These are phyloP conservation scores for Stephania yunnanensis DNA, from an alignment of 164 flowering plant genomes.

Conservation along the genomic window DNA sequence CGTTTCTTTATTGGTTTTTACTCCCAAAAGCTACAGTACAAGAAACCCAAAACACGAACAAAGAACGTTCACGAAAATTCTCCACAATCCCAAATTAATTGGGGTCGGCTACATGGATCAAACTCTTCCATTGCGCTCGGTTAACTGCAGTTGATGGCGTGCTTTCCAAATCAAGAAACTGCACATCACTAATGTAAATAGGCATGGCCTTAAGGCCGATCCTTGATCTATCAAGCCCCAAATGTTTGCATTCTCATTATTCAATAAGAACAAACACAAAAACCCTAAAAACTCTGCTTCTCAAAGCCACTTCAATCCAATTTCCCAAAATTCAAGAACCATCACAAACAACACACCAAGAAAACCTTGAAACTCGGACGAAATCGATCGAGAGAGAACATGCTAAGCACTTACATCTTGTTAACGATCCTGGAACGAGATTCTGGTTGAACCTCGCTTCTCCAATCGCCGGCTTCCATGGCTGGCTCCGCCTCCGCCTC, in stretches of 20 bases:
- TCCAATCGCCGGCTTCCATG: constrained; percentile 37
- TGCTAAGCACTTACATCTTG: constrained; percentile 19
- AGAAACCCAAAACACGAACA: too few relatives aligned
- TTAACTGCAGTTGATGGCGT: too few relatives aligned
- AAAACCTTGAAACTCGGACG: not conserved
- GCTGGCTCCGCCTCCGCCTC: not conserved
- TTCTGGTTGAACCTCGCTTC: constrained; percentile 26
- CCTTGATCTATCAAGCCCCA: not conserved
- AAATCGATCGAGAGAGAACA: not conserved
- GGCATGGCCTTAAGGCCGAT: too few relatives aligned
- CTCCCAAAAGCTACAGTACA: too few relatives aligned
- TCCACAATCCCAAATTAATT: too few relatives aligned
- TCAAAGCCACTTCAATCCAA: not conserved
- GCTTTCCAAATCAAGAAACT: too few relatives aligned
- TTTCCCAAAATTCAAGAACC: not conserved
- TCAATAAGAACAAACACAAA: too few relatives aligned
- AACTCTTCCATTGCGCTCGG: too few relatives aligned
- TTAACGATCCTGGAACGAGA: constrained; percentile 32
- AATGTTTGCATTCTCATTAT: not conserved
- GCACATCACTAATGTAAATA: too few relatives aligned
- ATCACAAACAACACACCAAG: not conserved
- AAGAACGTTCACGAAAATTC: too few relatives aligned
- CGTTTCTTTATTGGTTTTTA: too few relatives aligned
- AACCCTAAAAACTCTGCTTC: not conserved
- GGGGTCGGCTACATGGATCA: too few relatives aligned